These are phyloP conservation scores for Chamaecyparis obtusa DNA, from an alignment of 75 land plant genomes.

Conservation along the genomic window DNA sequence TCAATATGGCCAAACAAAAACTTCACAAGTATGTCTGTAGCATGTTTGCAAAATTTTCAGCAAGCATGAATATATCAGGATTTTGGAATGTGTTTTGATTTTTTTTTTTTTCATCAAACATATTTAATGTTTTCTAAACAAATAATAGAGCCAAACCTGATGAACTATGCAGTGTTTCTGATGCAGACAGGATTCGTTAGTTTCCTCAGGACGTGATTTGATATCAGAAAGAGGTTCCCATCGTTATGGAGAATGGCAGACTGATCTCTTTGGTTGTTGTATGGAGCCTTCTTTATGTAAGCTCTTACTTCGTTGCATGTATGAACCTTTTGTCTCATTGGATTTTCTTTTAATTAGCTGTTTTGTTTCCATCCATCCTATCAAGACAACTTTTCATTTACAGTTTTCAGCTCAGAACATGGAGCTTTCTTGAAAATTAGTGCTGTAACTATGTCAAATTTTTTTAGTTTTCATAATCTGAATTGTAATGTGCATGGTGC, in stretches of 20 bases:
- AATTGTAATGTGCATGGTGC: neutral
- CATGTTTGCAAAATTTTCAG: neutral
- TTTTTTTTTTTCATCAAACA: neutral
- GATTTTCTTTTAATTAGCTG: neutral
- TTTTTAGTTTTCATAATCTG: neutral
- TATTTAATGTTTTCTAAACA: neutral
- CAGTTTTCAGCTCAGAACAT: neutral
- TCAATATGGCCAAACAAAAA: neutral
- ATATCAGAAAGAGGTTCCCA: slow-evolving; percentile 28
- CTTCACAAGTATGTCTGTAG: neutral
- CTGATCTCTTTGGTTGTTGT: slow-evolving; percentile 78
- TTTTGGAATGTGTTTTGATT: neutral
- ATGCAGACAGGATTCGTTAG: slow-evolving; percentile 38
- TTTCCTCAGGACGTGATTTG: slow-evolving; percentile 41
- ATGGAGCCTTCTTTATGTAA: slow-evolving; percentile 80
- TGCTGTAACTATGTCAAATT: neutral
- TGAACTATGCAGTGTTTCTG: slow-evolving; percentile 4
- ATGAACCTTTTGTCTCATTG: neutral
- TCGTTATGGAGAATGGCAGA: slow-evolving; percentile 64
- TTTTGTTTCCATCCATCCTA: neutral
- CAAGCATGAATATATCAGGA: neutral
- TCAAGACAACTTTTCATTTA: neutral
- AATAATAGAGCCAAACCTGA: slow-evolving; percentile 4
- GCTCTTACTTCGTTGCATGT: slow-evolving; percentile 17
- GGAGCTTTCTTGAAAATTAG: neutral